Conservation (phyloP, 495 filamentous ascomycete genomes). For the Hypoxylon crocopeplum region DNA sequence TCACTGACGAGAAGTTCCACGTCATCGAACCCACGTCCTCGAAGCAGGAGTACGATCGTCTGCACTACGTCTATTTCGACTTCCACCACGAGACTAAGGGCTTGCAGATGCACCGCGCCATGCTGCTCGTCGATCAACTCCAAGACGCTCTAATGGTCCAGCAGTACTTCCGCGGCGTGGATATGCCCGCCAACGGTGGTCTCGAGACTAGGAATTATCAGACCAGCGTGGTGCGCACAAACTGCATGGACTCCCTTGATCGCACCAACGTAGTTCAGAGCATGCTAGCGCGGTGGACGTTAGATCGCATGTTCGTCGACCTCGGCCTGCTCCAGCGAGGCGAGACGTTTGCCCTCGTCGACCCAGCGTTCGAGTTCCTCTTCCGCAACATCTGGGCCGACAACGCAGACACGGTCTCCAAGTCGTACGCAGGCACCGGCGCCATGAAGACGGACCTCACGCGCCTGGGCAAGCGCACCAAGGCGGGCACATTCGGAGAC, state of each 20-base stretch:
- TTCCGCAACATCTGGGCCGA: constrained; percentile 98
- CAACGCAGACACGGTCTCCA: constrained; percentile 94
- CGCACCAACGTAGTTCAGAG: constrained; percentile 97
- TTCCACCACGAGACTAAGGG: constrained; percentile 98
- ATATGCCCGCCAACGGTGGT: constrained; percentile 77
- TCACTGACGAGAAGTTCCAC: constrained; percentile 80
- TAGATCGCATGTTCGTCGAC: constrained; percentile 88
- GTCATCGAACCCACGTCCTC: constrained; percentile 67
- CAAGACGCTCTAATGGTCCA: constrained; percentile 73
- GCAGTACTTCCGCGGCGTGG: constrained; percentile 90
- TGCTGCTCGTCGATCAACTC: constrained; percentile 82
- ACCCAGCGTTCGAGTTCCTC: constrained; percentile 78
- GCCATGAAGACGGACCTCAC: constrained; percentile 97
- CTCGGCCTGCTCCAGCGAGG: constrained; percentile 75
- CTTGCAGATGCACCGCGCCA: constrained; percentile 88
- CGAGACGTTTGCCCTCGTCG: constrained; percentile 71
- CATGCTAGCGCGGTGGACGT: constrained; percentile 85
- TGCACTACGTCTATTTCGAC: constrained; percentile 98
- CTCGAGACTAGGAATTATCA: constrained; percentile 81
- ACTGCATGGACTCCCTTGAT: constrained; percentile 99
- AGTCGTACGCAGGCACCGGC: constrained; percentile 91
- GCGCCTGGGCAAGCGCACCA: constrained; percentile 84
- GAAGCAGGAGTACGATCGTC: constrained; percentile 71
- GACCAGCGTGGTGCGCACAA: constrained; percentile 88
- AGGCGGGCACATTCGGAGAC: constrained; percentile 81